A percentile compares a stretch with the other conserved stretches of the same genome.
Conservation (phyloP, 805 yeast genomes). For the Zygoascus flipseniorum region DNA sequence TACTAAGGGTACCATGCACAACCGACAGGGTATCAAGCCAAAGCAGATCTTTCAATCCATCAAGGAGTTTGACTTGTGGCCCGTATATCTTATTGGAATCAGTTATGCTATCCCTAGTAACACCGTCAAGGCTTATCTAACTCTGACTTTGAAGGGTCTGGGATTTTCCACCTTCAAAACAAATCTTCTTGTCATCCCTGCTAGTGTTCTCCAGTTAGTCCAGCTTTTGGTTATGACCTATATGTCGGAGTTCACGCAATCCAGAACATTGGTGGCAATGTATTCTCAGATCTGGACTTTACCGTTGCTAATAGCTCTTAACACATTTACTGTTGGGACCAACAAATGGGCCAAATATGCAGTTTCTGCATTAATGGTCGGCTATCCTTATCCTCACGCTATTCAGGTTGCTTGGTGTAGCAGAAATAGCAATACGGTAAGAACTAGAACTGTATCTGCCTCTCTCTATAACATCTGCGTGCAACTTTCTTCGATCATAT, state of each 20-base stretch:
- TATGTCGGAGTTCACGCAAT: conserved; percentile 10
- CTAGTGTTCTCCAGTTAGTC: conserved; percentile 9
- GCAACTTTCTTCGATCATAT: conserved; percentile 48
- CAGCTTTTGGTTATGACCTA: conserved; percentile 11
- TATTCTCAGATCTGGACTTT: conserved; percentile 12
- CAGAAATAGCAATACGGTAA: conserved; percentile 50
- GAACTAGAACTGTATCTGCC: conserved; percentile 57
- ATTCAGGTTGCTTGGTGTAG: conserved; percentile 54
- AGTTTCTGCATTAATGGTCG: conserved; percentile 20
- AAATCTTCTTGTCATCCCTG: conserved; percentile 40
- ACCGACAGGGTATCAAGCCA: conserved; percentile 43
- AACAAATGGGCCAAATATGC: conserved; percentile 27
- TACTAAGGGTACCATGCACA: conserved; percentile 54
- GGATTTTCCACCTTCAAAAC: conserved; percentile 48
- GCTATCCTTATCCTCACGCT: conserved; percentile 39
- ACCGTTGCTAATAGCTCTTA: conserved; percentile 11
- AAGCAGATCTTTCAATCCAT: conserved; percentile 36
- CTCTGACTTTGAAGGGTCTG: conserved; percentile 39
- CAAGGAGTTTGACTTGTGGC: conserved; percentile 47
- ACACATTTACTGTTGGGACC: not conserved
- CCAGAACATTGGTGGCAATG: conserved; percentile 8
- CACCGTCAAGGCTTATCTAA: conserved; percentile 37
- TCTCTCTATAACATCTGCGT: conserved; percentile 58
- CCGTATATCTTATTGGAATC: conserved; percentile 43
- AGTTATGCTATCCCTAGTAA: conserved; percentile 31